Evolutionary conservation across 2,329 filamentous ascomycete genomes (phyloP).

Genomic region (Exophiala sideris): DNA sequence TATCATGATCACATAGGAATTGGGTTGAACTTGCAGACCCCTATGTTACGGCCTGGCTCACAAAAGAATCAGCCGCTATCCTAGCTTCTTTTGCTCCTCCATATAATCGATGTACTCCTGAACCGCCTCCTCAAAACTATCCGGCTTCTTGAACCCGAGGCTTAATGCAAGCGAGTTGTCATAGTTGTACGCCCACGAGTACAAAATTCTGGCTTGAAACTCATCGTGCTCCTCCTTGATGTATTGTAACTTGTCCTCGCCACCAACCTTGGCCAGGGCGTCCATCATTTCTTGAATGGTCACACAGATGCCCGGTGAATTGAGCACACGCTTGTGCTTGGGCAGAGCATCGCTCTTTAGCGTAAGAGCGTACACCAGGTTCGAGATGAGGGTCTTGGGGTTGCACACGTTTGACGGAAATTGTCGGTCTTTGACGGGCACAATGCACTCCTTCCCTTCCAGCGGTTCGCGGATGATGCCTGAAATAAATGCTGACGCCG

Average conservation of each 20-base stretch:
- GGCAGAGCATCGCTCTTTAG: slow-evolving; percentile 42
- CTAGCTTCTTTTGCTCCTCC: slow-evolving; percentile 24
- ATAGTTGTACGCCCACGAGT: slow-evolving; percentile 56
- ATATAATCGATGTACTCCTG: slow-evolving; percentile 51
- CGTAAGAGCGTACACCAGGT: slow-evolving; percentile 50
- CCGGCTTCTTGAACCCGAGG: slow-evolving; percentile 52
- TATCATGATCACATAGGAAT: no score
- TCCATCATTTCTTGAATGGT: slow-evolving; percentile 57
- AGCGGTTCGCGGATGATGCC: slow-evolving; percentile 65
- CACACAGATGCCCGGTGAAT: slow-evolving; percentile 54
- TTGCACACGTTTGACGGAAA: slow-evolving; percentile 56
- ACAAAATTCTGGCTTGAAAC: slow-evolving; percentile 51
- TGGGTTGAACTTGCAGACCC: not conserved
- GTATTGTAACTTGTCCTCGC: slow-evolving; percentile 49
- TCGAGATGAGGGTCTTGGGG: slow-evolving; percentile 52
- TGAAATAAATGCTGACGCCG: slow-evolving; percentile 61
- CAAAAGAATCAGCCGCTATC: not conserved
- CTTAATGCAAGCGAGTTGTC: slow-evolving; percentile 51
- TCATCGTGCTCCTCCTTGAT: slow-evolving; percentile 53
- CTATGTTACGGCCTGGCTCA: not conserved
- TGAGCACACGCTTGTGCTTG: slow-evolving; percentile 50
- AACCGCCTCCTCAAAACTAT: slow-evolving; percentile 54
- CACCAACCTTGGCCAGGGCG: slow-evolving; percentile 54
- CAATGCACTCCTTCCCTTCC: slow-evolving; percentile 51
- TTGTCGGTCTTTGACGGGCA: slow-evolving; percentile 49